phyloP scores from a whole-genome alignment of 2,329 filamentous ascomycete species.

The Verticillium nonalfalfae region DNA sequence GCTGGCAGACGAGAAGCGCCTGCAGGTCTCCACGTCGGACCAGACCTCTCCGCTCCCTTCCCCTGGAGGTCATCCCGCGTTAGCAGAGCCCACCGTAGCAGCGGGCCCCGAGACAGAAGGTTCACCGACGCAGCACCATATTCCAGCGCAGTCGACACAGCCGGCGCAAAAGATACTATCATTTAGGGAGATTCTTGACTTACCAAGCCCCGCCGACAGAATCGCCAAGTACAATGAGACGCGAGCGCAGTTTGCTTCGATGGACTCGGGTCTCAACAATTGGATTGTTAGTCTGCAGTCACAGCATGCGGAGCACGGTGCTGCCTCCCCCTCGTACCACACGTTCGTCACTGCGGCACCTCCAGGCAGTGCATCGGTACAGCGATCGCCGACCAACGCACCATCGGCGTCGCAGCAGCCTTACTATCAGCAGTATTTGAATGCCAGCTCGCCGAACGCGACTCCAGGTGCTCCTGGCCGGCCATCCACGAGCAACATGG shows the following conservation, averaged over 20 bases:
- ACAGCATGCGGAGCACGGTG: slow-evolving; percentile 41
- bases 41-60: slow-evolving; percentile 27
- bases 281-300: slow-evolving; percentile 45
- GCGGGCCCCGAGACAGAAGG: slow-evolving; percentile 8
- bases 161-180: slow-evolving; percentile 36
- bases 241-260: slow-evolving; percentile 60
- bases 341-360: slow-evolving; percentile 7
- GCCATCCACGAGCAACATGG: slow-evolving; percentile 26
- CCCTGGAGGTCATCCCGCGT: slow-evolving; percentile 30
- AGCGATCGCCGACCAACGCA: not conserved
- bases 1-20: slow-evolving; percentile 36
- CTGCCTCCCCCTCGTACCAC: slow-evolving; percentile 23
- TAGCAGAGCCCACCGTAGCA: slow-evolving; percentile 4
- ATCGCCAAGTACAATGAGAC: slow-evolving; percentile 70
- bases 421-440: slow-evolving; percentile 51
- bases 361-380: not conserved
- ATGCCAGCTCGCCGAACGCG: slow-evolving; percentile 32
- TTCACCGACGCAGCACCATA: slow-evolving; percentile 8
- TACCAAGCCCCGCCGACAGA: slow-evolving; percentile 60
- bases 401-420: slow-evolving; percentile 24
- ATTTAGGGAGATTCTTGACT: slow-evolving; percentile 72
- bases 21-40: slow-evolving; percentile 20
- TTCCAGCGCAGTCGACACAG: not conserved
- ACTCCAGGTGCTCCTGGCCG: slow-evolving; percentile 20
- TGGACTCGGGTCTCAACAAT: slow-evolving; percentile 66